Evolutionary conservation across 2,329 filamentous ascomycete genomes (phyloP).

Genomic region (Leptographium procerum): DNA sequence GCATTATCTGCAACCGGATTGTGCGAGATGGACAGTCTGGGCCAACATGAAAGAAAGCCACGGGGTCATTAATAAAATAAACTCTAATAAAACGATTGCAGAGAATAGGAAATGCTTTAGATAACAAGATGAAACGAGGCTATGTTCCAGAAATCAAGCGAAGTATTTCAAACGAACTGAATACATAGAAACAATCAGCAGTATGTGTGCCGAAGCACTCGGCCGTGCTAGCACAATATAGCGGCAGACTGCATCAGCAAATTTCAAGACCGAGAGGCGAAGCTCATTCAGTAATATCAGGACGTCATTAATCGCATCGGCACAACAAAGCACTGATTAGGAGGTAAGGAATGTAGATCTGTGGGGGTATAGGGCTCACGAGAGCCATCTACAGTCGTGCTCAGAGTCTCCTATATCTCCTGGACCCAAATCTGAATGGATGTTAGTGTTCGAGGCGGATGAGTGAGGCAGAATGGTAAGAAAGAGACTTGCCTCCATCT

Average conservation of each 20-base stretch:
- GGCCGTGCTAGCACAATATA: not conserved
- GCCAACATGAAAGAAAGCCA: too few relatives aligned
- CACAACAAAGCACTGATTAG: not conserved
- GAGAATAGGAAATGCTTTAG: too few relatives aligned
- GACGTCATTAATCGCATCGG: not conserved
- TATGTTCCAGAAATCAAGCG: too few relatives aligned
- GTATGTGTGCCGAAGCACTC: not conserved
- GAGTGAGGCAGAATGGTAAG: not conserved
- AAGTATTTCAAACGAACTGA: too few relatives aligned
- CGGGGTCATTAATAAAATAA: too few relatives aligned
- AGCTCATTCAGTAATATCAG: not conserved
- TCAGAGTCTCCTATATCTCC: slow-evolving; percentile 15
- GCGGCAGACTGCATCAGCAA: not conserved
- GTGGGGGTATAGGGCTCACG: not conserved
- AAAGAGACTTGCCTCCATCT: slow-evolving; percentile 73
- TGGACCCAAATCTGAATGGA: slow-evolving; percentile 22
- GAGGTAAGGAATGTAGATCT: not conserved
- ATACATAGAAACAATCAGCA: not conserved
- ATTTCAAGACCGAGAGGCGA: not conserved
- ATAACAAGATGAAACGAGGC: too few relatives aligned
- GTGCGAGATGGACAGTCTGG: too few relatives aligned
- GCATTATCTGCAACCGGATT: too few relatives aligned
- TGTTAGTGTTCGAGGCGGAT: not conserved
- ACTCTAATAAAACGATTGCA: too few relatives aligned
- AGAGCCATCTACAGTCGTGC: not conserved